A percentile compares a stretch with the other conserved stretches of the same genome.
phyloP scores from a whole-genome alignment of 805 yeast genomes.

The Saccharomycopsis sp. region DNA sequence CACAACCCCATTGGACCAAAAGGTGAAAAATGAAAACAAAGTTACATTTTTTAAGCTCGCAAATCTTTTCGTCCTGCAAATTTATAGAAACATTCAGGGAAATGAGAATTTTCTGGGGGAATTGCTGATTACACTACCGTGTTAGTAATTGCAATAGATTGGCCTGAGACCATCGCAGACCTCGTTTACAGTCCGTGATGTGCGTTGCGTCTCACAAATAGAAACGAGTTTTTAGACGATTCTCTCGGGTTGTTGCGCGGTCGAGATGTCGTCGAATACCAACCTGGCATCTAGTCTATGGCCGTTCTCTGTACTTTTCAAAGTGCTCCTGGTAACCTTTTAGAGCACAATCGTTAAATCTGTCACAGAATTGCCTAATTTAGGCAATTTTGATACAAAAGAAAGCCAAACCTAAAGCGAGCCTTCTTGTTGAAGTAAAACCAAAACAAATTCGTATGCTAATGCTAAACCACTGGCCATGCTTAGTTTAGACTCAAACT shows the following conservation, averaged over 20 bases:
- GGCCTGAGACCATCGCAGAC: neutral
- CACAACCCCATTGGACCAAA: neutral
- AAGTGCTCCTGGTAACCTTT: neutral
- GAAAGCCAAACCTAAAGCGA: neutral
- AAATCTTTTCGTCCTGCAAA: neutral
- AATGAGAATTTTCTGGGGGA: neutral
- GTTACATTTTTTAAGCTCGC: neutral
- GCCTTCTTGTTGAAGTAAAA: neutral
- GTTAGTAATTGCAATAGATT: neutral
- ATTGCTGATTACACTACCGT: neutral
- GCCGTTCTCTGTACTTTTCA: neutral
- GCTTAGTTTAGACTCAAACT: neutral
- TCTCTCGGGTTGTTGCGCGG: too few relatives aligned
- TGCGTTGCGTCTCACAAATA: too few relatives aligned
- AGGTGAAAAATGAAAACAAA: neutral
- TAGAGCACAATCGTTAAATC: neutral
- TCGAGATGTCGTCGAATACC: neutral
- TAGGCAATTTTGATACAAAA: neutral
- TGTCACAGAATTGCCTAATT: neutral
- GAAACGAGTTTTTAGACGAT: too few relatives aligned
- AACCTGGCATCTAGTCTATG: neutral
- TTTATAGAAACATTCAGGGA: neutral
- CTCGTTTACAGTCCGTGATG: neutral
- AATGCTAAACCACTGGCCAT: neutral
- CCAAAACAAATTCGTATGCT: neutral